Evolutionary conservation across 2,329 filamentous ascomycete species (phyloP).

Genomic region (Colletotrichum siamense): DNA sequence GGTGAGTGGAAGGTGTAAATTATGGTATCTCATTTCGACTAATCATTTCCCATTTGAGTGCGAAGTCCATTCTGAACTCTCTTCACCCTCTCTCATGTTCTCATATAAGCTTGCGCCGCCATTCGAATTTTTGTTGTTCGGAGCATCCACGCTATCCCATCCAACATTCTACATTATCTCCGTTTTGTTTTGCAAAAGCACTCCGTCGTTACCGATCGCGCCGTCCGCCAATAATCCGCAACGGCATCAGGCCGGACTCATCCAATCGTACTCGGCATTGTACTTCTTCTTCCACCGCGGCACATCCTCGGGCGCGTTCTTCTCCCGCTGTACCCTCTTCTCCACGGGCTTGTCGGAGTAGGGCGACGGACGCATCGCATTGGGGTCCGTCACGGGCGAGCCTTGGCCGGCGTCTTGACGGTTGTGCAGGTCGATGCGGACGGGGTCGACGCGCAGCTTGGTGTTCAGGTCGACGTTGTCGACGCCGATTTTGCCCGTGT

Average conservation of each 20-base stretch:
- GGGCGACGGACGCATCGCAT: background rate
- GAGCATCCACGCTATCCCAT: background rate
- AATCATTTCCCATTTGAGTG: background rate
- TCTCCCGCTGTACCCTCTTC: background rate
- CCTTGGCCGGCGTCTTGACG: background rate
- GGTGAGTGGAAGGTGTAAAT: background rate
- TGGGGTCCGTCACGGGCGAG: background rate
- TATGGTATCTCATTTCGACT: background rate
- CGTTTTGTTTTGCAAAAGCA: background rate
- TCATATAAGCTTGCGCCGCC: background rate
- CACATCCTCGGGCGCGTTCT: background rate
- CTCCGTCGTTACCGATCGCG: background rate
- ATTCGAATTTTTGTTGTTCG: background rate
- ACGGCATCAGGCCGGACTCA: background rate
- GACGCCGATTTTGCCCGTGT: conserved; percentile 12
- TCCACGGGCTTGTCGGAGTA: background rate
- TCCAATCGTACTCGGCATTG: background rate
- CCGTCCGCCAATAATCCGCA: background rate
- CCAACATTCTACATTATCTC: background rate
- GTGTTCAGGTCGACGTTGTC: conserved; percentile 7
- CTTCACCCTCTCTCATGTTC: background rate
- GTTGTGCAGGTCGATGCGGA: background rate
- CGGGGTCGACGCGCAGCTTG: conserved; percentile 11
- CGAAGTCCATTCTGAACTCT: background rate
- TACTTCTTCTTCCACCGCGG: background rate